Evolutionary conservation across 2,329 filamentous ascomycete genomes (phyloP).

Genomic region (Epichloe coenophiala): DNA sequence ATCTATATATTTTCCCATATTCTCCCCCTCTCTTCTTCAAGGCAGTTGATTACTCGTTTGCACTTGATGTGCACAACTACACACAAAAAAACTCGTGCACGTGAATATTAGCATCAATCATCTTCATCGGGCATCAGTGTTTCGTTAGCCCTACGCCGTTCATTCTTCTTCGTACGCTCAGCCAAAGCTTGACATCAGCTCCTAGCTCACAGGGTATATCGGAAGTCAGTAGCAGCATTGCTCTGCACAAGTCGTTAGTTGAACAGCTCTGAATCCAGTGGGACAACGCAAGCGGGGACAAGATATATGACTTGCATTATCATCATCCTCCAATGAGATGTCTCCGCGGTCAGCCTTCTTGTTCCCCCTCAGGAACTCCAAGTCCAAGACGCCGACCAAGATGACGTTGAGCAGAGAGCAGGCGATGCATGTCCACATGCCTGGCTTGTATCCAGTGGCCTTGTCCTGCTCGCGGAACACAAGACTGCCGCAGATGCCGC

Average conservation of each 20-base stretch:
- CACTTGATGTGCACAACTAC: too few species aligned
- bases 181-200: not conserved
- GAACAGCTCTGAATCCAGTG: not conserved
- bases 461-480: conserved; percentile 52
- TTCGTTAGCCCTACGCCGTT: too few species aligned
- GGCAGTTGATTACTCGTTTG: too few species aligned
- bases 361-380: conserved; percentile 31
- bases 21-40: too few species aligned
- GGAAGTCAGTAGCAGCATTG: conserved; percentile 2
- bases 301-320: conserved; percentile 27
- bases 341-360: conserved; percentile 38
- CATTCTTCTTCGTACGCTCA: too few species aligned
- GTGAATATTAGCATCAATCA: too few species aligned
- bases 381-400: conserved; percentile 27
- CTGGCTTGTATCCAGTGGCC: conserved; percentile 37
- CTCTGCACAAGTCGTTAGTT: not conserved
- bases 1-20: too few species aligned
- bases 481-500: conserved; percentile 62
- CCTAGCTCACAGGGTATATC: not conserved
- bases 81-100: too few species aligned
- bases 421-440: conserved; percentile 41
- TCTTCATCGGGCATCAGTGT: too few species aligned
- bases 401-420: conserved; percentile 32
- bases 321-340: conserved; percentile 32
- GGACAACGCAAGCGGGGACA: not conserved